A percentile compares a stretch with the other conserved stretches of the same genome.
Conservation (phyloP, 164 flowering plant genomes). For the Nelumbo lutea region DNA sequence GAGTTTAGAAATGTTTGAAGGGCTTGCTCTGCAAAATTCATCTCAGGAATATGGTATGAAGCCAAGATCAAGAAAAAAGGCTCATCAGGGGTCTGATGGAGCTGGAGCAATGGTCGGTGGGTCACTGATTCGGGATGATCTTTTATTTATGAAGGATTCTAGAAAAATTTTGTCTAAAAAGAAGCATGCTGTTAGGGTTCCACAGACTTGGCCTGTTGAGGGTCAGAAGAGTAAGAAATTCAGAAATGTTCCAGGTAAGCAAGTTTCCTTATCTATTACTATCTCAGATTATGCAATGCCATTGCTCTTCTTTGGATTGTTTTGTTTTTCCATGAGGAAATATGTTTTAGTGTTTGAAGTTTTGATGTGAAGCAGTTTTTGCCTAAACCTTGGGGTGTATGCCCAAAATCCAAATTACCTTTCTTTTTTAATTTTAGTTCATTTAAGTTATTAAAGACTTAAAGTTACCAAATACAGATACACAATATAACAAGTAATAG, state of each 20-base stretch:
- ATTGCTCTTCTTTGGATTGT: not conserved
- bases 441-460: too few species aligned
- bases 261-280: not conserved
- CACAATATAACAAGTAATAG: too few species aligned
- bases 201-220: conserved; percentile 67
- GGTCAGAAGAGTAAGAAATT: conserved; percentile 46
- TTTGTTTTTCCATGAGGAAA: not conserved
- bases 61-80: conserved; percentile 41
- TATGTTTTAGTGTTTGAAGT: too few species aligned
- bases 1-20: conserved; percentile 46
- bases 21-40: conserved; percentile 56
- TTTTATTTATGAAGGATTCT: conserved; percentile 61
- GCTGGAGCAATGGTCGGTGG: conserved; percentile 16
- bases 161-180: conserved; percentile 52
- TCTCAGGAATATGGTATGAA: conserved; percentile 68
- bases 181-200: conserved; percentile 39
- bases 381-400: too few species aligned
- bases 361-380: too few species aligned
- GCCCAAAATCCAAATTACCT: too few species aligned
- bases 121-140: conserved; percentile 43
- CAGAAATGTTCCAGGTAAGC: conserved; percentile 59
- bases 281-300: not conserved
- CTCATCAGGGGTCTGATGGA: conserved; percentile 7
- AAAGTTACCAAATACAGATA: too few species aligned
- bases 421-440: too few species aligned